These are phyloP conservation scores for Jatropha multifida DNA, from an alignment of 441 rosid species.

Conservation along the genomic window DNA sequence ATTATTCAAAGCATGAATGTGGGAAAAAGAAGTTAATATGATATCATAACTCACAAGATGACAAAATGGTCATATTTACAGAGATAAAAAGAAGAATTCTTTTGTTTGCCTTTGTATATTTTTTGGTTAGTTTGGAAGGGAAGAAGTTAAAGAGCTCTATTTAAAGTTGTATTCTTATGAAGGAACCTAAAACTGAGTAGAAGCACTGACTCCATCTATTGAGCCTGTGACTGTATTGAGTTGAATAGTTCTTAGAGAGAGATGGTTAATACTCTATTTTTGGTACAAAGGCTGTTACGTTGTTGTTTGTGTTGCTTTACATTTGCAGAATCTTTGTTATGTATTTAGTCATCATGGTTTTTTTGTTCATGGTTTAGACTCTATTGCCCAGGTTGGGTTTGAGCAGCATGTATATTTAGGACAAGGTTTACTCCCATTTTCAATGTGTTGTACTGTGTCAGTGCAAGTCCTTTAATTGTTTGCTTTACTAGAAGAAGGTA, in stretches of 20 bases:
- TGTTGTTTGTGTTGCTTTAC: not conserved
- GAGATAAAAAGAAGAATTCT: not conserved
- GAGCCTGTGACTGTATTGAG: not conserved
- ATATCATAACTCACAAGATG: not conserved
- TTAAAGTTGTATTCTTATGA: not conserved
- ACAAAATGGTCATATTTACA: not conserved
- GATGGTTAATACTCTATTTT: not conserved
- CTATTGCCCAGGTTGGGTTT: not conserved
- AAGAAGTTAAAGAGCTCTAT: not conserved
- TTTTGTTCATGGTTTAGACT: not conserved
- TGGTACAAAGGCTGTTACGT: not conserved
- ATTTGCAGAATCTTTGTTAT: not conserved
- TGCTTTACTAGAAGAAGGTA: not conserved
- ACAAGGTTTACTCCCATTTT: not conserved
- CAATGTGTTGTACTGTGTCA: not conserved
- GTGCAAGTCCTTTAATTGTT: not conserved
- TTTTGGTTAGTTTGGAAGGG: not conserved
- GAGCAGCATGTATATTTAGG: not conserved
- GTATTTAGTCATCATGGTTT: not conserved
- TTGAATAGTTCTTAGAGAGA: not conserved
- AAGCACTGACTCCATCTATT: not conserved
- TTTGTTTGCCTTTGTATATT: not conserved
- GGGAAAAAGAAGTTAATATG: not conserved
- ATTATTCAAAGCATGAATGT: constrained; percentile 2
- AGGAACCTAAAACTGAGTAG: not conserved